Percentiles rank a stretch among this genome's conserved stretches.
These are phyloP conservation scores for Pezicula neosporulosa DNA, from an alignment of 2,329 filamentous ascomycete species.

Conservation along the genomic window DNA sequence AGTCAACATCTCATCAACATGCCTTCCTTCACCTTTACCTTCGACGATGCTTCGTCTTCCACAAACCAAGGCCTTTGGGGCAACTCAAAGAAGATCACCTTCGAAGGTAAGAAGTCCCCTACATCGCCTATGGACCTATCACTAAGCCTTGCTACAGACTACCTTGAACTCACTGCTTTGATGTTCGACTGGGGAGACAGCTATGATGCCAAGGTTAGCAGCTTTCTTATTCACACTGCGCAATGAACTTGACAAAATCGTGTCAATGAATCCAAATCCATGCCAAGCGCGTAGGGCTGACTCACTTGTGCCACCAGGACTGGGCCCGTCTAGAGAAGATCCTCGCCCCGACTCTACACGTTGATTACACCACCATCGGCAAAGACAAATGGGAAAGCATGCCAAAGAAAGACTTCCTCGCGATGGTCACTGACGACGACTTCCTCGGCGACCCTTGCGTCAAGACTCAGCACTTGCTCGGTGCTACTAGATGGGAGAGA, in stretches of 20 bases:
- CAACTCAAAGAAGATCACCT: slow-evolving; percentile 8
- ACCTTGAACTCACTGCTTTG: slow-evolving; percentile 44
- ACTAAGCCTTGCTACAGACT: slow-evolving; percentile 32
- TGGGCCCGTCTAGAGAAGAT: slow-evolving; percentile 20
- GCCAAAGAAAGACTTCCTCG: slow-evolving; percentile 57
- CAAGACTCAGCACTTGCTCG: slow-evolving; percentile 64
- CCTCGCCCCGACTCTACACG: slow-evolving; percentile 19
- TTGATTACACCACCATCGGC: slow-evolving; percentile 65
- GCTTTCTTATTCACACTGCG: not conserved
- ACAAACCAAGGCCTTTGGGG: slow-evolving; percentile 7
- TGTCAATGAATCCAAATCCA: not conserved
- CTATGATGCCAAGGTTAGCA: slow-evolving; percentile 53
- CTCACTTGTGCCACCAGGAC: slow-evolving; percentile 10
- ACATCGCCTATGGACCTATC: too few species aligned
- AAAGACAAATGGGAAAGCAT: slow-evolving; percentile 59
- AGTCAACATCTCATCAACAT: slow-evolving; percentile 1
- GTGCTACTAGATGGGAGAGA: slow-evolving; percentile 54
- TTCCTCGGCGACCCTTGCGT: slow-evolving; percentile 60
- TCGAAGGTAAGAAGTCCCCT: slow-evolving; percentile 4
- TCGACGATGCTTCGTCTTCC: slow-evolving; percentile 9
- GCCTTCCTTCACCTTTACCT: slow-evolving; percentile 11
- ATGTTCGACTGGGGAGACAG: slow-evolving; percentile 62
- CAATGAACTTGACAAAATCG: too few species aligned
- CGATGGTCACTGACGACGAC: slow-evolving; percentile 51
- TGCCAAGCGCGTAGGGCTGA: not conserved